Conservation (phyloP, 495 filamentous ascomycete genomes). For the Xylaria palmicola region DNA sequence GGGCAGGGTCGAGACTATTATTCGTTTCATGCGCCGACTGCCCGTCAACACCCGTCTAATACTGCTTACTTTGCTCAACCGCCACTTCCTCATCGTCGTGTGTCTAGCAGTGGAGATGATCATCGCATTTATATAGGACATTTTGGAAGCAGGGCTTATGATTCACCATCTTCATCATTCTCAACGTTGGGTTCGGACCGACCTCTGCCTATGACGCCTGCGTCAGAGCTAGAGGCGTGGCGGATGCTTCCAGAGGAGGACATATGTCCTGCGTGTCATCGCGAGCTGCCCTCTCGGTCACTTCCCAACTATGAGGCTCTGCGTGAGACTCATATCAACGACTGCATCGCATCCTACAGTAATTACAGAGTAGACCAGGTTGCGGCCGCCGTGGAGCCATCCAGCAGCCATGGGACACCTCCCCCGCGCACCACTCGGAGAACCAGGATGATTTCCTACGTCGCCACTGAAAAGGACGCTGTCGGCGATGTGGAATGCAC, state of each 20-base stretch:
- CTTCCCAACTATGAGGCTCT: constrained; percentile 58
- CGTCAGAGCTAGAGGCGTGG: constrained; percentile 37
- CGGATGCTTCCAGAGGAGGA: constrained; percentile 84
- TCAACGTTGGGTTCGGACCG: constrained; percentile 24
- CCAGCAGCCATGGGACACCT: constrained; percentile 21
- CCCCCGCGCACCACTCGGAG: constrained; percentile 34
- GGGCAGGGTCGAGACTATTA: constrained; percentile 21
- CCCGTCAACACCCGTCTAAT: constrained; percentile 37
- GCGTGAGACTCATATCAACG: constrained; percentile 73
- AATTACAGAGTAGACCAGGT: constrained; percentile 28
- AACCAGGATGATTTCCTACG: constrained; percentile 61
- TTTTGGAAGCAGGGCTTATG: constrained; percentile 18
- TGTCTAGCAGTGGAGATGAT: constrained; percentile 21
- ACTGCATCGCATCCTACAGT: constrained; percentile 65
- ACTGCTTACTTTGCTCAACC: constrained; percentile 35
- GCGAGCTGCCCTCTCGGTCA: constrained; percentile 65
- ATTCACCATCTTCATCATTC: constrained; percentile 21
- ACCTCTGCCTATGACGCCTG: constrained; percentile 25
- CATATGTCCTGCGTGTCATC: constrained; percentile 86
- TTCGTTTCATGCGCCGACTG: constrained; percentile 17
- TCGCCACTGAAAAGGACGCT: constrained; percentile 90
- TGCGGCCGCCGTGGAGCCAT: background rate
- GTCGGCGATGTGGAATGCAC: constrained; percentile 81
- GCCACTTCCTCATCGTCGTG: constrained; percentile 16
- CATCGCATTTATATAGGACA: constrained; percentile 27